phyloP scores from a whole-genome alignment of 805 yeast species.

The Dipodascus albidus region DNA sequence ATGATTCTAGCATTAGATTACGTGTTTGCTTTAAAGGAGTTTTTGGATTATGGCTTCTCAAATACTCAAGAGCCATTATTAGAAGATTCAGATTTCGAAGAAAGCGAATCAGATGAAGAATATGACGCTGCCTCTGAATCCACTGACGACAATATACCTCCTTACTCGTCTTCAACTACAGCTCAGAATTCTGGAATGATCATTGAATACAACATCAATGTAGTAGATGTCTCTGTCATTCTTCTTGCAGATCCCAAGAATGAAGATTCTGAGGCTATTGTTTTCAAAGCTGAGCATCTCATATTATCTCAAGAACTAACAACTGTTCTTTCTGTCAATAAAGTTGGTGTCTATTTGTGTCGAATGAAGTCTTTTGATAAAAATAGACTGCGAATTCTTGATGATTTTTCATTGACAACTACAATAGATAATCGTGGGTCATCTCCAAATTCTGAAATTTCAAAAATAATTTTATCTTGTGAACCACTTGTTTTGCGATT shows the following conservation, averaged over 20 bases:
- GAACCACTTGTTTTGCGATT: slow-evolving; percentile 76
- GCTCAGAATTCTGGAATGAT: neutral
- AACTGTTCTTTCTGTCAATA: slow-evolving; percentile 54
- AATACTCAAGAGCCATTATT: slow-evolving; percentile 8
- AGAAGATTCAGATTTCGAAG: slow-evolving; percentile 10
- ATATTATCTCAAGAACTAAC: slow-evolving; percentile 58
- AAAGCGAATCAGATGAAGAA: slow-evolving; percentile 8
- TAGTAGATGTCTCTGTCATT: slow-evolving; percentile 67
- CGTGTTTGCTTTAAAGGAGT: slow-evolving; percentile 60
- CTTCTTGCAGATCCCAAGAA: slow-evolving; percentile 70
- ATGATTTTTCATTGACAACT: slow-evolving; percentile 75
- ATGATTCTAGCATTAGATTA: slow-evolving; percentile 79
- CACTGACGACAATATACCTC: neutral
- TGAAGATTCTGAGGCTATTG: slow-evolving; percentile 71
- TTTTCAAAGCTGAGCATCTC: slow-evolving; percentile 75
- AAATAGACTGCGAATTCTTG: slow-evolving; percentile 60
- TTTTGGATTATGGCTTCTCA: slow-evolving; percentile 41
- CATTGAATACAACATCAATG: slow-evolving; percentile 37
- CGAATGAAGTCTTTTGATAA: slow-evolving; percentile 59
- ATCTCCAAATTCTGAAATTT: slow-evolving; percentile 42
- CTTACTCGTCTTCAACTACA: neutral
- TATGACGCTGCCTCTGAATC: slow-evolving; percentile 5
- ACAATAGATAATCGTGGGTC: slow-evolving; percentile 65
- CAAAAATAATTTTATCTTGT: slow-evolving; percentile 55
- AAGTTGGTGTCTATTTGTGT: slow-evolving; percentile 78